Evolutionary conservation across 352 stramenopile species (phyloP), one percentile per base, ranked within the genome.

Genomic region (Aphanomyces euteiches): DNA sequence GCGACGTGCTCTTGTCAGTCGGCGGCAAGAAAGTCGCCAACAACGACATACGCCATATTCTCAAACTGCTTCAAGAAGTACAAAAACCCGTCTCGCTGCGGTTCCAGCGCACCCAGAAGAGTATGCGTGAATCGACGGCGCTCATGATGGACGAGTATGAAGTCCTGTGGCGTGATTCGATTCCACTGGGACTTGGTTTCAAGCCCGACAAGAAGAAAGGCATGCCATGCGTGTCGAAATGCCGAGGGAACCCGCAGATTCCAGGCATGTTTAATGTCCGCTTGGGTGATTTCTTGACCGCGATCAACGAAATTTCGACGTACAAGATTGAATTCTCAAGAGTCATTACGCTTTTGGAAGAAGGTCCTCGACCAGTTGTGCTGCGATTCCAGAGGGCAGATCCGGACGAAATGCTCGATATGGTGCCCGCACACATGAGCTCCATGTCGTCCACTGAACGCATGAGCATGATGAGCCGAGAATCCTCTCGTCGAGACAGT

Each of bases 81-180:
- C 75, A 87, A 72, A 95, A 95, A 65, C 87, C 87, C 45, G 87
- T 95, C 0, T 78, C 79, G 6, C 70, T 95, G 7, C 77, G 83
- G 15, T 93, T 95, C 67, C 68, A 84, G 36, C 82, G 87, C 10
- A 93, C 87, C 43, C 78, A 93, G 2, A 86, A 93, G 59, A 71
- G 92, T 2, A 61, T 61, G 54, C 54, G 54, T 37, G 54, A 61
- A 37, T 61, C 54, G 54, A 40, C 54, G 19, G 54, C 54, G 38
- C 73, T 95, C 4, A 86, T 84, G 19, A 84, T 93, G 77, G 87
- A 95, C 70, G 87, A 95, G 58, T 95, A 95, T 64, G 87, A 95
- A 59, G 85, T 95, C 40, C 59, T 95, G 58, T 95, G 87, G 87
- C 85, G 85, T 50, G 85, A 93, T 73, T 81, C 81, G 13, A 82